Base-by-base conservation (phyloP, 164 flowering plant species). In the Euptelea pleiosperma region DNA sequence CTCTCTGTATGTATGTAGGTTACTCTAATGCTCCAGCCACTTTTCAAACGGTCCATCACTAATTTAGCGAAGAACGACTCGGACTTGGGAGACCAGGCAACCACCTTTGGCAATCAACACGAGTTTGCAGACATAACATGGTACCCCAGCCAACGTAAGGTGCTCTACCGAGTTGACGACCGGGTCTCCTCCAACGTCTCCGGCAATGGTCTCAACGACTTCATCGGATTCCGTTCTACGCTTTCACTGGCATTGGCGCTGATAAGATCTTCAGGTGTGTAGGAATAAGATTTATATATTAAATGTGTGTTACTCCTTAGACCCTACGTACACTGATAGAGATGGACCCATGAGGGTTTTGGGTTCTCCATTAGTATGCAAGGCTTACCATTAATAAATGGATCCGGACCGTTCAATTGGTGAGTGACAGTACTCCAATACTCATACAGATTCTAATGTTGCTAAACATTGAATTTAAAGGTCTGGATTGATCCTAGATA, bases 21-120 rank as follows among this genome's bases (percentile, higher is more conserved):
- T 2, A 87, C 91, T 5, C 50, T 88, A 6, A 77, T 64, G 57
- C 55, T 88, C 36, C 64, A 85, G 55, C 85, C 85, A 0, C 34
- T 79, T 0, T 84, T 85, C 79, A 88, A 83, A 67, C 62, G 96
- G 46, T 79, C 88, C 31, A 55, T 86, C 16, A 75, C 81, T 0
- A 65, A 66, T 48, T 0, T 46, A 55, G 56, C 6, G 26, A 75
- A 65, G 41, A 55, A 57, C 28, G 92, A 85, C 62, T 47, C 64
- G 0, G 81, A 84, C 36, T 70, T 88, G 65, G 83, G 68, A 14
- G 82, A 81, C 12, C 46, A 66, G 52, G 85, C 68, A 0, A 50
- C 25, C 0, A 67, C 22, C 9, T 83, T 88, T 26, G 91, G 91
- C 3, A 63, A 57, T 1, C 57, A 73, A 44, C 84, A 86, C 40